Conservation (phyloP, 1,139 yeast genomes). For the Saccharomyces hybrid region DNA sequence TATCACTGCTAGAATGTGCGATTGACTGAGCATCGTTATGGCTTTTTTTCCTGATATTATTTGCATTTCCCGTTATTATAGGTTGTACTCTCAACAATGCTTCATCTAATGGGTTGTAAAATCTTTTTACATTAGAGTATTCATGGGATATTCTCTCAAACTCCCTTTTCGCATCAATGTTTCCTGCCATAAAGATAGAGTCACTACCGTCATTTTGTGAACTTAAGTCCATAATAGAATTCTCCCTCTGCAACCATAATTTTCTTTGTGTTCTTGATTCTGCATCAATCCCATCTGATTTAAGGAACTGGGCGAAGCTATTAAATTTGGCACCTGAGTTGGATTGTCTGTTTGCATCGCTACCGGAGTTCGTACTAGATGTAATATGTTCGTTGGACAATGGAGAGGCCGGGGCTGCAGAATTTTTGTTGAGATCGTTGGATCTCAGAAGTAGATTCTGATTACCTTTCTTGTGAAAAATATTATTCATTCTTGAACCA, state of each 20-base stretch:
- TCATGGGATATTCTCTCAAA: constrained; percentile 72
- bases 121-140: constrained; percentile 60
- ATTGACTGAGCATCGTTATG: constrained; percentile 3
- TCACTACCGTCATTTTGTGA: constrained; percentile 28
- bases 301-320: constrained; percentile 34
- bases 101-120: constrained; percentile 61
- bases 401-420: constrained; percentile 3
- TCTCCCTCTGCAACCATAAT: constrained; percentile 77
- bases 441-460: neutral
- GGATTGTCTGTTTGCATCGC: constrained; percentile 3
- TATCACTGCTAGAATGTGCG: constrained; percentile 2
- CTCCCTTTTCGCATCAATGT: constrained; percentile 62
- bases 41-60: constrained; percentile 3
- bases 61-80: constrained; percentile 12
- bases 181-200: constrained; percentile 40
- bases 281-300: constrained; percentile 33
- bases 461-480: constrained; percentile 12
- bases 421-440: constrained; percentile 5
- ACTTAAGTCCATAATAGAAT: constrained; percentile 52
- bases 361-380: neutral
- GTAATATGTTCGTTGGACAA: neutral
- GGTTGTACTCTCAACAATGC: constrained; percentile 44
- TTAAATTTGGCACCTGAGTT: constrained; percentile 21
- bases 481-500: constrained; percentile 12
- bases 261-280: constrained; percentile 77